Conservation (phyloP, 2,329 filamentous ascomycete genomes). For the Gaeumannomyces tritici region DNA sequence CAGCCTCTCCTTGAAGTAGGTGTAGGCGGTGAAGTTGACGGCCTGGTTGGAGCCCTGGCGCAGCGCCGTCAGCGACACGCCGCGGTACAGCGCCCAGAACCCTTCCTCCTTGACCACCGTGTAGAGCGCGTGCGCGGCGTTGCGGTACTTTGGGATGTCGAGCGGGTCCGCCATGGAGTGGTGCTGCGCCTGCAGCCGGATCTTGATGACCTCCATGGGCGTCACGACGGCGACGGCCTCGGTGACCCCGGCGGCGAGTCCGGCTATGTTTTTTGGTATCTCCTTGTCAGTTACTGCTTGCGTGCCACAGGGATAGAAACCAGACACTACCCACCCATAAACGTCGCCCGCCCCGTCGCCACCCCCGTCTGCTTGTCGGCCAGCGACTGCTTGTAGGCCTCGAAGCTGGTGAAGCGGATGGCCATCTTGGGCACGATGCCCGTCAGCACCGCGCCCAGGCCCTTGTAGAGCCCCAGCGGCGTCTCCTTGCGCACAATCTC, state of each 20-base stretch:
- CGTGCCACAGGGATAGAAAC: no score
- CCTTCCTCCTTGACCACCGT: slow-evolving; percentile 92
- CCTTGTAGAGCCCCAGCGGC: slow-evolving; percentile 90
- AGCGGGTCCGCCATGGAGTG: slow-evolving; percentile 96
- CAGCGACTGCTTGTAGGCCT: slow-evolving; percentile 82
- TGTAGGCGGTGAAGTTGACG: slow-evolving; percentile 97
- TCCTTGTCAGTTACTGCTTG: no score
- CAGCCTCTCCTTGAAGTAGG: slow-evolving; percentile 76
- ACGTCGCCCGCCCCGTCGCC: slow-evolving; percentile 62
- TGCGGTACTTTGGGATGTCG: slow-evolving; percentile 94
- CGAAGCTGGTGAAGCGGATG: slow-evolving; percentile 96
- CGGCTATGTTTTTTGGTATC: slow-evolving; percentile 32
- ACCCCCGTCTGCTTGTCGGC: slow-evolving; percentile 57
- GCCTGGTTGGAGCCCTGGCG: slow-evolving; percentile 96
- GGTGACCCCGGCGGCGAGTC: slow-evolving; percentile 85
- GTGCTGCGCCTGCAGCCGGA: slow-evolving; percentile 93
- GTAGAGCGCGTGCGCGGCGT: slow-evolving; percentile 73
- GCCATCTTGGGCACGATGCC: slow-evolving; percentile 99
- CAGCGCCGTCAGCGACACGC: slow-evolving; percentile 85
- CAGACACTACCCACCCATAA: slow-evolving; percentile 18
- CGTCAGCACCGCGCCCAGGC: slow-evolving; percentile 89
- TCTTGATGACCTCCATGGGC: slow-evolving; percentile 99
- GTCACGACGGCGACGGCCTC: slow-evolving; percentile 95
- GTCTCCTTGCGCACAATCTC: slow-evolving; percentile 89
- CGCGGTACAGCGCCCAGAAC: slow-evolving; percentile 76